Evolutionary conservation across 345 rosid genomes (phyloP), one percentile per base, ranked within the genome.

Genomic region (Orychophragmus violaceus): DNA sequence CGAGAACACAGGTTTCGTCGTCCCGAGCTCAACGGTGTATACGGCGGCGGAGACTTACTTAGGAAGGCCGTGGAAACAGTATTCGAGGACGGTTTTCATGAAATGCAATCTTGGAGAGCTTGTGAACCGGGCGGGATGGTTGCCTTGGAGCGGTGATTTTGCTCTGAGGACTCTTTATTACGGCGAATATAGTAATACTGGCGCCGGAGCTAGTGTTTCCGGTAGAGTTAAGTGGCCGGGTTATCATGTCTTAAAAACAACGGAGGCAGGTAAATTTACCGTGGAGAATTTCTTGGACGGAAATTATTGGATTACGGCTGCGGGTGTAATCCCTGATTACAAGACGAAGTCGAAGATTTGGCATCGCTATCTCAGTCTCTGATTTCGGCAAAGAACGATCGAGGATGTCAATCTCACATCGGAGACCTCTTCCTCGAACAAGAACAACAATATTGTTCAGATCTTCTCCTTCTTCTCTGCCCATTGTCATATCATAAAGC

Each of bases 31-130:
- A 0, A 76, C 70, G 29, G 81, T 91, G 5, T 48, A 72, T 7
- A 90, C 87, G 0, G 64, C 84, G 2, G 33, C 88, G 0, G 89
- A 80, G 27, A 80, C 65, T 4, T 91, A 81, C 25, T 57, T 91
- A 56, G 98, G 98, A 2, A 44, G 98, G 66, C 98, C 98, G 11
- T 91, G 98, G 98, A 46, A 77, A 45, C 37, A 76, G 66, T 87
- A 84, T 61, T 89, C 98, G 16, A 84, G 92, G 67, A 89, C 98
- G 0, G 89, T 91, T 58, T 70, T 87, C 59, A 76, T 87, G 82
- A 85, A 72, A 77, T 69, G 83, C 50, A 52, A 1, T 13, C 46
- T 91, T 0, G 96, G 88, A 56, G 66, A 77, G 4, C 3, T 87
- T 48, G 71, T 91, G 12, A 54, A 72, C 33, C 76, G 84, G 0